Percentiles rank a stretch among this genome's conserved stretches.
These are phyloP conservation scores for Colletotrichum costaricense DNA, from an alignment of 2,329 filamentous ascomycete genomes.

Conservation along the genomic window DNA sequence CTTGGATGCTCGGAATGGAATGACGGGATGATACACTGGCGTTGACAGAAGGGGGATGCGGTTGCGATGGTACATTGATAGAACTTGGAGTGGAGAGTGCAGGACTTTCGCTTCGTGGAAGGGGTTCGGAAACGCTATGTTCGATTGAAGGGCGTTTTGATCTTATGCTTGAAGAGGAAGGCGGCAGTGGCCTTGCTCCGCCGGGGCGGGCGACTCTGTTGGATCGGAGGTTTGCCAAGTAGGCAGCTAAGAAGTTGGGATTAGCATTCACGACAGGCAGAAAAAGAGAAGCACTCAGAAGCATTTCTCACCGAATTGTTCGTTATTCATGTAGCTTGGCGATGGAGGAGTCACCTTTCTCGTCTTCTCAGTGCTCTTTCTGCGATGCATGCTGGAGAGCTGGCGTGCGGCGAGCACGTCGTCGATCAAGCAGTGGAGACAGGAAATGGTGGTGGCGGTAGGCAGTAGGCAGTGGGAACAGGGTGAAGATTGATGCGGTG, in stretches of 20 bases:
- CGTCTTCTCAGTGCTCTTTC: constrained; percentile 50
- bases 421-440: background rate
- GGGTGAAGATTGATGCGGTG: background rate
- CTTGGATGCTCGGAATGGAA: constrained; percentile 56
- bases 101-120: constrained; percentile 21
- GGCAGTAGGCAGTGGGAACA: background rate
- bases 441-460: background rate
- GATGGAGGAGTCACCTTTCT: constrained; percentile 71
- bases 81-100: constrained; percentile 27
- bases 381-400: constrained; percentile 22
- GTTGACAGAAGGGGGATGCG: constrained; percentile 1
- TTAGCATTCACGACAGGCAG: constrained; percentile 7
- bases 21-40: constrained; percentile 63
- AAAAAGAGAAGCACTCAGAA: constrained; percentile 14
- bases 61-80: constrained; percentile 32
- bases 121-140: constrained; percentile 39
- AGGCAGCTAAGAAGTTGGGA: constrained; percentile 22
- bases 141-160: constrained; percentile 47
- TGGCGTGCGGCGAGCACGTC: background rate
- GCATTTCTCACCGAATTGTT: constrained; percentile 70
- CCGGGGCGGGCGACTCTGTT: constrained; percentile 76
- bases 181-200: constrained; percentile 73
- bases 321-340: constrained; percentile 73
- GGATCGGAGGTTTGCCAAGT: constrained; percentile 70
- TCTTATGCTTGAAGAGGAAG: constrained; percentile 47